Conservation (phyloP, 1,284 basidiomycete genomes). For the Ustilago xerochloae region DNA sequence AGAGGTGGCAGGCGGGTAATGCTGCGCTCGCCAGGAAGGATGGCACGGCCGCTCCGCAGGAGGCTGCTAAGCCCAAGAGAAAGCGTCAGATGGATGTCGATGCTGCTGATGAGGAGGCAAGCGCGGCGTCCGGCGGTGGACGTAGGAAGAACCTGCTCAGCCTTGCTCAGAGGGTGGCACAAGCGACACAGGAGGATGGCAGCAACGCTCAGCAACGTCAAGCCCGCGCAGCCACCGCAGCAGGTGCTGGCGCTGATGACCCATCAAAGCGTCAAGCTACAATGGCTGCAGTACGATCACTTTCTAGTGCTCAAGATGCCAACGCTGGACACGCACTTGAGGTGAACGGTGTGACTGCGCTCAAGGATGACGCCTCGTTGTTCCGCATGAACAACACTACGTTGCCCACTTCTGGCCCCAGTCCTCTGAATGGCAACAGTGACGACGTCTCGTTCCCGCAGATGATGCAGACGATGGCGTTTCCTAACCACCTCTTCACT, state of each 20-base stretch:
- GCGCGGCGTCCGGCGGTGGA: conserved; percentile 10
- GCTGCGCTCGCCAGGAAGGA: conserved; percentile 31
- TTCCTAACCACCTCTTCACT: conserved; percentile 34
- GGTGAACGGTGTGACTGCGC: conserved; percentile 38
- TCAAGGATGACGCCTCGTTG: conserved; percentile 40
- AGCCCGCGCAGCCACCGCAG: background rate
- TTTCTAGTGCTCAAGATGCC: conserved; percentile 11
- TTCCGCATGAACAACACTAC: conserved; percentile 37
- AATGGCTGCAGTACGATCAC: conserved; percentile 27
- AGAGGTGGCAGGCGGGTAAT: conserved; percentile 54
- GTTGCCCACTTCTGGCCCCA: conserved; percentile 23
- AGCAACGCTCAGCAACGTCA: conserved; percentile 12
- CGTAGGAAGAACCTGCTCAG: conserved; percentile 55
- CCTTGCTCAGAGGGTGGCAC: conserved; percentile 57
- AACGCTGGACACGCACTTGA: conserved; percentile 13
- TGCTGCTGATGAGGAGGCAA: conserved; percentile 23
- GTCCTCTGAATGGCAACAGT: conserved; percentile 9
- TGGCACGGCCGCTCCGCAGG: conserved; percentile 5
- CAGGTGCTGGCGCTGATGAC: conserved; percentile 8
- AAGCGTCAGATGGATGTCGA: conserved; percentile 42
- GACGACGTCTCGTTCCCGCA: conserved; percentile 43
- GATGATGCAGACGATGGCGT: conserved; percentile 27
- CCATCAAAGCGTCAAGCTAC: conserved; percentile 42
- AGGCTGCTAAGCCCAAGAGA: conserved; percentile 41
- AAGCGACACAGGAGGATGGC: conserved; percentile 43